A percentile compares a stretch with the other conserved stretches of the same genome.
These are phyloP conservation scores for Coprinopsis marcescibilis DNA, from an alignment of 768 basidiomycete genomes.

Conservation along the genomic window DNA sequence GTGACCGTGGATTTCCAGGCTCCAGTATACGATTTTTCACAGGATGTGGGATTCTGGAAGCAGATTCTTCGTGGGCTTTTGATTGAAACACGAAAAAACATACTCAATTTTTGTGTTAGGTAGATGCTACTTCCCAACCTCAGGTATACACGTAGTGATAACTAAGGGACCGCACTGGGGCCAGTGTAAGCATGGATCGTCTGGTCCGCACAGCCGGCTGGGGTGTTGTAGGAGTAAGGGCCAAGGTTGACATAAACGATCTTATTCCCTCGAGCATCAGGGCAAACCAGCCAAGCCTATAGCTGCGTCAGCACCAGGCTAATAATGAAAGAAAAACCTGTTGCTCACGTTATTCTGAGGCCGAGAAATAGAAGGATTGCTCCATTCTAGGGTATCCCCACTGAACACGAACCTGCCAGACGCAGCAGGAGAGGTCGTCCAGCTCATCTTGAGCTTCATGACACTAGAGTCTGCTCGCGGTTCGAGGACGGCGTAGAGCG, in stretches of 20 bases:
- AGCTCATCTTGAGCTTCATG: conserved; percentile 43
- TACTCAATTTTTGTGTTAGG: too few relatives aligned
- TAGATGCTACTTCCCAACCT: too few relatives aligned
- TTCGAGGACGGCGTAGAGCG: conserved; percentile 47
- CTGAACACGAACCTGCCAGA: conserved; percentile 48
- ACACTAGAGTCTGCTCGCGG: conserved; percentile 38
- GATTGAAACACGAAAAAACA: too few relatives aligned
- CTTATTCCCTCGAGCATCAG: conserved; percentile 37
- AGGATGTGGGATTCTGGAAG: too few relatives aligned
- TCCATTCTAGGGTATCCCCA: conserved; percentile 59
- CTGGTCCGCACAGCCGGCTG: conserved; percentile 53
- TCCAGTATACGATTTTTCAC: too few relatives aligned
- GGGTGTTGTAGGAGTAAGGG: conserved; percentile 47
- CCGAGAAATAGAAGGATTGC: conserved; percentile 39
- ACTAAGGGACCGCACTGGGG: conserved; percentile 36
- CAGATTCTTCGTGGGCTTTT: too few relatives aligned
- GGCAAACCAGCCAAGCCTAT: conserved; percentile 54
- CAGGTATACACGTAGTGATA: too few relatives aligned
- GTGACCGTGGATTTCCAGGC: too few relatives aligned
- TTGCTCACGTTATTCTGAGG: conserved; percentile 46
- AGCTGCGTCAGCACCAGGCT: not conserved
- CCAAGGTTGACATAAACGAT: conserved; percentile 52
- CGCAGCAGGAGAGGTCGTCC: conserved; percentile 41
- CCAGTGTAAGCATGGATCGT: conserved; percentile 60
- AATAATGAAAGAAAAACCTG: not conserved